Conservation (phyloP, 768 basidiomycete species). For the Tubosaeta sp. region DNA sequence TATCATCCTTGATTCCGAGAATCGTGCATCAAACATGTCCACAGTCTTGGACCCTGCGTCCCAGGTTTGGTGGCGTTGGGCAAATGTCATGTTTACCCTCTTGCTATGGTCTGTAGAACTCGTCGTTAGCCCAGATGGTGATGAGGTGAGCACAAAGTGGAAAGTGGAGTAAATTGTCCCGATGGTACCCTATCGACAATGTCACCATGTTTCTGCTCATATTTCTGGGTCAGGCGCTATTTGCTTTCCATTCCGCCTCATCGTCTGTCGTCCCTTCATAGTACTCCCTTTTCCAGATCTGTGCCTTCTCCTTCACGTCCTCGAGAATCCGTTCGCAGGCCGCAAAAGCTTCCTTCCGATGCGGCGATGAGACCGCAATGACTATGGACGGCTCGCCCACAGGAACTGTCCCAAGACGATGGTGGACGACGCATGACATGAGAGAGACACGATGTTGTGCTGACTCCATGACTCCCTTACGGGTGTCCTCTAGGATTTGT, state of each 20-base stretch:
- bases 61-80: constrained; percentile 94
- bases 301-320: constrained; percentile 74
- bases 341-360: constrained; percentile 75
- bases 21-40: constrained; percentile 2
- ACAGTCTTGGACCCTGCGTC: constrained; percentile 82
- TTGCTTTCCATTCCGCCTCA: constrained; percentile 68
- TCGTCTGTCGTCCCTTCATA: constrained; percentile 67
- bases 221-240: constrained; percentile 30
- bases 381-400: constrained; percentile 82
- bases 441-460: constrained; percentile 31
- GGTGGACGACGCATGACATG: constrained; percentile 61
- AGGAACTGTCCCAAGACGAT: constrained; percentile 73
- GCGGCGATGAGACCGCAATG: constrained; percentile 79
- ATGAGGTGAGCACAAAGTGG: constrained; percentile 65
- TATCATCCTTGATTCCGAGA: background rate
- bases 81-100: constrained; percentile 83
- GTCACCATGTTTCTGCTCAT: constrained; percentile 2
- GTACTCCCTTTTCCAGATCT: constrained; percentile 91
- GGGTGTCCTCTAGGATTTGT: constrained; percentile 49
- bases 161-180: constrained; percentile 53
- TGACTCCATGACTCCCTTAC: constrained; percentile 27
- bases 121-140: constrained; percentile 73
- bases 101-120: constrained; percentile 81
- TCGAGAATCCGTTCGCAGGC: constrained; percentile 85
- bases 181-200: constrained; percentile 8